Evolutionary conservation across 2,329 filamentous ascomycete species (phyloP), one percentile per base, ranked within the genome.

Genomic region (Xylaria sp.): DNA sequence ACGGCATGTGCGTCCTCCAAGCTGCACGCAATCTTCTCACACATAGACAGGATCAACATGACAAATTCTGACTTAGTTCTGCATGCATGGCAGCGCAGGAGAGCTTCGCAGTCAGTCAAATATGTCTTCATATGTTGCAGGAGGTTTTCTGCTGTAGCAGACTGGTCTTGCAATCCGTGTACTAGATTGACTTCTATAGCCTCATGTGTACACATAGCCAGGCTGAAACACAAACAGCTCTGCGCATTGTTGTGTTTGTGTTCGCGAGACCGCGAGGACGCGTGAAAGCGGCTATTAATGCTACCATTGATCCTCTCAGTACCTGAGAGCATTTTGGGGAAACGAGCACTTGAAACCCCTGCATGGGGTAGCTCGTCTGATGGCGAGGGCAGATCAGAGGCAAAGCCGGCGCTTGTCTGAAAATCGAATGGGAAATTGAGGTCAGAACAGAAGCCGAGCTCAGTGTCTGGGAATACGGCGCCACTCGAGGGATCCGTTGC

Each of bases 11-110:
- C 39, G n/a, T 41, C 39, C 18, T 41, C 39, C 4, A 41, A 18
- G 39, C 39, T 41, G n/a, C 18, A 55, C 15, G 50, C 36, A 45
- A 58, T 58, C 20, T 58, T 58, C 34, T 58, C 34, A n/a, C 39
- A 41, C 55, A 43, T 23, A n/a, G 28, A 15, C 55, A 58, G 20
- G 23, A 58, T 32, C 8, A 58, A 18, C 36, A 58, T 45, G n/a
- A 45, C 36, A 18, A 8, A 58, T 3, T 58, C 55, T 7, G 55
- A 58, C 20, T 58, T 58, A 18, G 55, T 23, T 9, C 32, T 41
- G 34, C 55, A 58, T 15, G 55, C 15, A 25, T 58, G 34, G 10
- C 55, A 58, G 9, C 23, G 55, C 18, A 58, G 9, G 10, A 58
- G 34, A 6, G 55, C 55, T 20, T 58, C 55, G 13, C 55, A 58